phyloP scores from a whole-genome alignment of 2,329 filamentous ascomycete species.

The Myriosclerotinia curreyana region DNA sequence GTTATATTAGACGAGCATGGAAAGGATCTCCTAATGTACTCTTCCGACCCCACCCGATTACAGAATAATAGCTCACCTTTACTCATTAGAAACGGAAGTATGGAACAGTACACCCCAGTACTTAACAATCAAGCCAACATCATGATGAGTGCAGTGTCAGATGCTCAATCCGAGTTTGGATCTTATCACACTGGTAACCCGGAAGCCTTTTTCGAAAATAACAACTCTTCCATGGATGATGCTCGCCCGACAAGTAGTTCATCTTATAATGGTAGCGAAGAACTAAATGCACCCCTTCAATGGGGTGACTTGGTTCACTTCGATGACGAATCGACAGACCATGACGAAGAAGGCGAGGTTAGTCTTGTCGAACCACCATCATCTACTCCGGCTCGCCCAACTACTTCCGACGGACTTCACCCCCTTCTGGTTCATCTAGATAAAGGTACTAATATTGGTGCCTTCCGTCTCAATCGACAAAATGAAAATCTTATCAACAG shows the following conservation, averaged over 20 bases:
- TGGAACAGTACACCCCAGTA: slow-evolving; percentile 47
- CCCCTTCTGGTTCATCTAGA: slow-evolving; percentile 65
- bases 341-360: slow-evolving; percentile 20
- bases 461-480: slow-evolving; percentile 68
- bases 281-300: slow-evolving; percentile 70
- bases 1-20: slow-evolving; percentile 43
- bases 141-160: slow-evolving; percentile 65
- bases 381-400: slow-evolving; percentile 51
- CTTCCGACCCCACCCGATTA: slow-evolving; percentile 38
- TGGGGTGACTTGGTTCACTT: slow-evolving; percentile 54
- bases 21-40: slow-evolving; percentile 44
- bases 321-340: too few species aligned
- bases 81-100: slow-evolving; percentile 18
- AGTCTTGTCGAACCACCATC: slow-evolving; percentile 2
- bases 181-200: slow-evolving; percentile 65
- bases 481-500: slow-evolving; percentile 49
- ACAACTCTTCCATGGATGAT: slow-evolving; percentile 49
- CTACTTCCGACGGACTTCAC: slow-evolving; percentile 47
- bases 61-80: slow-evolving; percentile 15
- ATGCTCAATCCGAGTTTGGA: slow-evolving; percentile 22
- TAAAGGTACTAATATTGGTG: slow-evolving; percentile 62
- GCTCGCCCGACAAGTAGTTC: slow-evolving; percentile 49
- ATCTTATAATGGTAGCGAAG: slow-evolving; percentile 49
- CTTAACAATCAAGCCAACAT: slow-evolving; percentile 67
- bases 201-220: slow-evolving; percentile 70